Evolutionary conservation across 2,329 filamentous ascomycete species (phyloP).

Genomic region (Fusarium veterinarium): DNA sequence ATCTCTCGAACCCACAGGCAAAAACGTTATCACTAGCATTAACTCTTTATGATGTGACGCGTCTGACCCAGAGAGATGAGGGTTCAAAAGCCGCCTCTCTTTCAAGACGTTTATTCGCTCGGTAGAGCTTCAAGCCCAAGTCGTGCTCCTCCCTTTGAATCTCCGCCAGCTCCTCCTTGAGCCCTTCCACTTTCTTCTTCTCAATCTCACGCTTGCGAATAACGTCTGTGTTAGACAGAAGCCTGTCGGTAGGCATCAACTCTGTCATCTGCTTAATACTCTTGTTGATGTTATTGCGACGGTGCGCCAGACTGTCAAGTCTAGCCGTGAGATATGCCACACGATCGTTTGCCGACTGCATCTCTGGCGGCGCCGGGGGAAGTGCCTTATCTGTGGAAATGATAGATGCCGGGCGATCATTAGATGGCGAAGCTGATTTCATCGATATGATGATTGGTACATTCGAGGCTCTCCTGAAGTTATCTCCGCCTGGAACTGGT

Average conservation of each 20-base stretch:
- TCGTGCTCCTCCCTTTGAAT: conserved; percentile 83
- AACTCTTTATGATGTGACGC: conserved; percentile 71
- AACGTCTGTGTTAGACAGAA: conserved; percentile 75
- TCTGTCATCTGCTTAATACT: conserved; percentile 83
- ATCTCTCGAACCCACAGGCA: conserved; percentile 8
- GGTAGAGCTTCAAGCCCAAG: conserved; percentile 77
- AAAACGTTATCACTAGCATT: conserved; percentile 1
- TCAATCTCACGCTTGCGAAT: conserved; percentile 65
- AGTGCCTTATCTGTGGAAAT: conserved; percentile 67
- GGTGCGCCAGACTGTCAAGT: conserved; percentile 72
- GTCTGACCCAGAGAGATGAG: conserved; percentile 80
- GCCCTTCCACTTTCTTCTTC: conserved; percentile 73
- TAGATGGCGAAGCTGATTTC: conserved; percentile 34
- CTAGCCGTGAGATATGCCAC: conserved; percentile 75
- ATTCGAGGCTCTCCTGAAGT: conserved; percentile 30
- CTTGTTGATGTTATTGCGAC: conserved; percentile 76
- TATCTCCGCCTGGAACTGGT: conserved; percentile 44
- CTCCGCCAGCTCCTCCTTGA: conserved; percentile 76
- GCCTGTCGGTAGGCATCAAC: conserved; percentile 77
- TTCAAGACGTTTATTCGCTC: conserved; percentile 80
- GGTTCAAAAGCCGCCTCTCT: conserved; percentile 73
- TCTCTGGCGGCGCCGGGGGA: conserved; percentile 70
- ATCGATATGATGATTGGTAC: conserved; percentile 48
- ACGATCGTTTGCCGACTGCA: conserved; percentile 67
- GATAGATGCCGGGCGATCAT: conserved; percentile 47